Base-by-base conservation (phyloP, 805 yeast species). In the Wickerhamia fluorescens region DNA sequence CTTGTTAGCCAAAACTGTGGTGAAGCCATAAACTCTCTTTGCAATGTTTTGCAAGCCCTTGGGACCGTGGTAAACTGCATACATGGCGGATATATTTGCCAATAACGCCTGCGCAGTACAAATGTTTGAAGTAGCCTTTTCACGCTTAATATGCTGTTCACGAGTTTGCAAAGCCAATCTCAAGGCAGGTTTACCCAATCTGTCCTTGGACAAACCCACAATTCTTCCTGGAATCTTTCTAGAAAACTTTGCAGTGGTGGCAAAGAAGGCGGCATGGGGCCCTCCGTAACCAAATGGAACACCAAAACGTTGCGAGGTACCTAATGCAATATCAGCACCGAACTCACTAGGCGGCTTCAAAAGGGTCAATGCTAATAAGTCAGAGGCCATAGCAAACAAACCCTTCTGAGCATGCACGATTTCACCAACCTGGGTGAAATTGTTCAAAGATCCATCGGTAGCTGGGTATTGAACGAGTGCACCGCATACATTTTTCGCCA, bases 241-340 rank as follows among this genome's bases (percentile, higher is more conserved):
- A 51, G 85, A 84, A 44, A 81, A 68, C 32, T 75, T 70, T 35
- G 77, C 74, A n/a, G 75, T 69, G 23, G 89, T 94, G 6, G 97
- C 85, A 45, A 92, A 88, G 61, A 85, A 92, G 1, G 95, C 98
- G 26, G 98, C 97, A 56, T 92, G 98, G 3, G 98, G 98, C 13
- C 98, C 98, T 49, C 98, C 98, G 52, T 77, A 92, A 5, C 97
- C 98, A 65, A 89, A 73, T 31, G 98, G 97, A 22, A 89, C 96
- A 48, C 98, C 98, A 45, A 92, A 86, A 56, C 98, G 71, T 67
- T 92, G 98, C 4, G 96, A 72, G 6, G 87, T 75, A 27, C 98
- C 98, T 25, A 92, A 64, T 2, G 81, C 96, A 28, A 92, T 81
- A 53, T 92, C 98, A 24, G 97, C 97, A 31, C 86, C 87, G 46